Percentiles rank a stretch among this genome's conserved stretches.
Conservation (phyloP, 148 eudicot species). For the Rhododendron kiyosumense region DNA sequence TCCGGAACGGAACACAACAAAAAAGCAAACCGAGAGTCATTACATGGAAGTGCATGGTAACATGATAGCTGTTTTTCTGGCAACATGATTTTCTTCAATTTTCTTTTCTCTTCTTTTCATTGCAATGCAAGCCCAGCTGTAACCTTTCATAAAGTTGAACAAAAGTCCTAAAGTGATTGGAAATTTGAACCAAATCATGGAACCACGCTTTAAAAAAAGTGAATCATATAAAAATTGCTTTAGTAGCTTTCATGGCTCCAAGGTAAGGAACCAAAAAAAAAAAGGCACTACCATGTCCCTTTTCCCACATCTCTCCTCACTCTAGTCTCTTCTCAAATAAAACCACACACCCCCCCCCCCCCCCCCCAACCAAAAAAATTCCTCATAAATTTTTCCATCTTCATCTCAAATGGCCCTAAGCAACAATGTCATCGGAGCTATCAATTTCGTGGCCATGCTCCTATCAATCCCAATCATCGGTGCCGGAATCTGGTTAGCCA, state of each 20-base stretch:
- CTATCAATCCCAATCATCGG: constrained; percentile 76
- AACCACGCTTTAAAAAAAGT: constrained; percentile 2
- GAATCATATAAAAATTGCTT: background rate
- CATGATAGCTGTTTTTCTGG: background rate
- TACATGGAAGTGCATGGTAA: too few relatives aligned
- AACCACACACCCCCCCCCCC: too few relatives aligned
- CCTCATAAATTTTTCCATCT: background rate
- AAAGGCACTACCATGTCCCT: background rate
- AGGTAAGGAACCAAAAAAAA: constrained; percentile 12
- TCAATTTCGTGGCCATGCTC: constrained; percentile 67
- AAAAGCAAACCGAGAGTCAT: too few relatives aligned
- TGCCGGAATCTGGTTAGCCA: constrained; percentile 73
- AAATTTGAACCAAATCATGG: constrained; percentile 9
- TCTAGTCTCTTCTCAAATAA: background rate
- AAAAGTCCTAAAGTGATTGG: constrained; percentile 13
- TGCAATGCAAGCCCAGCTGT: background rate
- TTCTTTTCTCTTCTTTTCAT: background rate
- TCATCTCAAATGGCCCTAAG: constrained; percentile 56
- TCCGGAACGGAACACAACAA: too few relatives aligned
- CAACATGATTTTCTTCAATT: background rate
- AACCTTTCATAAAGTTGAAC: constrained; percentile 19
- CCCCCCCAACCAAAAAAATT: background rate
- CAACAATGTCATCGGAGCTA: constrained; percentile 69
- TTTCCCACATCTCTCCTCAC: background rate
- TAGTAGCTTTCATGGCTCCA: constrained; percentile 23